A percentile compares a stretch with the other conserved stretches of the same genome.
Conservation (phyloP, 768 basidiomycete species). For the Xerocomellus intermedius region DNA sequence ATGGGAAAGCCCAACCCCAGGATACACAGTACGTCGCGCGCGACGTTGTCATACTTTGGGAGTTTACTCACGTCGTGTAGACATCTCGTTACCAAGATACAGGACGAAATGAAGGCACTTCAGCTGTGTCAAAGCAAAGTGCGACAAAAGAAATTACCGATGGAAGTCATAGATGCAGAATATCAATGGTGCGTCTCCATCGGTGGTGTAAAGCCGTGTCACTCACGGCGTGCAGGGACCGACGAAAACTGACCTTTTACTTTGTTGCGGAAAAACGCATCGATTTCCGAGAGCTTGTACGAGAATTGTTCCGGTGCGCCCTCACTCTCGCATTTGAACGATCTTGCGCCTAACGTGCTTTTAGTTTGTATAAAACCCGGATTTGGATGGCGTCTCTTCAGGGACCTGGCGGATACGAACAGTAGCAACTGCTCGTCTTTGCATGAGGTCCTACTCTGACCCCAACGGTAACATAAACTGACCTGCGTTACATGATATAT, state of each 20-base stretch:
- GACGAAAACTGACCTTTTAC: conserved; percentile 97
- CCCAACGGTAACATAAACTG: conserved; percentile 15
- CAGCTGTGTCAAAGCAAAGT: conserved; percentile 91
- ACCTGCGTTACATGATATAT: conserved; percentile 21
- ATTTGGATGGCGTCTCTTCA: conserved; percentile 94
- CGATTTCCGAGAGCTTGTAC: conserved; percentile 93
- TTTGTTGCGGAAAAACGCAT: conserved; percentile 95
- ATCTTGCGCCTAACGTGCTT: neutral
- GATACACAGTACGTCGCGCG: conserved; percentile 66
- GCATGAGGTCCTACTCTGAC: neutral
- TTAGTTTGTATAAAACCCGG: conserved; percentile 85
- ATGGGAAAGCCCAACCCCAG: conserved; percentile 77
- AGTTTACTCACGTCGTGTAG: conserved; percentile 36
- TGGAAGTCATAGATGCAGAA: conserved; percentile 98
- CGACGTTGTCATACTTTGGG: neutral
- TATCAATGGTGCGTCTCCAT: conserved; percentile 81
- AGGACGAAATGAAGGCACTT: conserved; percentile 91
- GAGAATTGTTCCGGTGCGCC: conserved; percentile 82
- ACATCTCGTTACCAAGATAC: conserved; percentile 74
- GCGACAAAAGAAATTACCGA: conserved; percentile 89
- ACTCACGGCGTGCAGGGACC: conserved; percentile 61
- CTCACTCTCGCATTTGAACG: neutral
- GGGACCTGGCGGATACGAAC: conserved; percentile 44
- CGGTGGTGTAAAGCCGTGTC: neutral
- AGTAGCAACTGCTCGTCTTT: conserved; percentile 28